A percentile compares a stretch with the other conserved stretches of the same genome.
Evolutionary conservation across 495 filamentous ascomycete species (phyloP).

Genomic region (Xylaria acuta): DNA sequence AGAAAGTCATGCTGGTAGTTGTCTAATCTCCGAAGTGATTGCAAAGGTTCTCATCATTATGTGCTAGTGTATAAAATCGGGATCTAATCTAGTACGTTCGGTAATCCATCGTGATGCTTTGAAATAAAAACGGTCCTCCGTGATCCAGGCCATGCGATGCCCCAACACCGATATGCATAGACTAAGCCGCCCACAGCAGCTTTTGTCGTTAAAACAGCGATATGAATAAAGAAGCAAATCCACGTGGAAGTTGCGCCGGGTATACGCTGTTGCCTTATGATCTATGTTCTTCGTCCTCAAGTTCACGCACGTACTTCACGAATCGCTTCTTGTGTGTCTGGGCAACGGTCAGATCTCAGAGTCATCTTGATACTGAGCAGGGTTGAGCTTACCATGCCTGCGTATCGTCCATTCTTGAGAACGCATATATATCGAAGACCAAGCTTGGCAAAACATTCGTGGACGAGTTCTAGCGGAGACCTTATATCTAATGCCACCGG

Average conservation of each 20-base stretch:
- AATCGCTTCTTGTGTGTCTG: constrained; percentile 95
- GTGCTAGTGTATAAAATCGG: neutral
- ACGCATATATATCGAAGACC: constrained; percentile 94
- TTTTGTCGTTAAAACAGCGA: neutral
- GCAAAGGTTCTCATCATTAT: neutral
- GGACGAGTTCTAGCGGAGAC: constrained; percentile 93
- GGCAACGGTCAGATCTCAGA: constrained; percentile 11
- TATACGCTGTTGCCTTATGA: constrained; percentile 23
- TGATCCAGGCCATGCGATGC: constrained; percentile 10
- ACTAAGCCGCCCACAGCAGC: neutral
- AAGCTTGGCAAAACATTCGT: constrained; percentile 95
- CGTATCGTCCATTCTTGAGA: constrained; percentile 79
- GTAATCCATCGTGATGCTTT: neutral
- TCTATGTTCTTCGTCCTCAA: constrained; percentile 65
- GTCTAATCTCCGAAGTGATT: neutral
- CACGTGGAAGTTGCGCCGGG: neutral
- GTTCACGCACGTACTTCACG: constrained; percentile 88
- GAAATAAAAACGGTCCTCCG: neutral
- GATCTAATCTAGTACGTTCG: neutral
- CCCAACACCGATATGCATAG: constrained; percentile 20
- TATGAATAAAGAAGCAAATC: neutral
- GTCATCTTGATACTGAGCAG: neutral
- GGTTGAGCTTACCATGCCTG: constrained; percentile 72
- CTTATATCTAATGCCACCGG: constrained; percentile 87
- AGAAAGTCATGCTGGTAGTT: neutral